phyloP scores from a whole-genome alignment of 2,329 filamentous ascomycete species.

The Cercospora sojina region DNA sequence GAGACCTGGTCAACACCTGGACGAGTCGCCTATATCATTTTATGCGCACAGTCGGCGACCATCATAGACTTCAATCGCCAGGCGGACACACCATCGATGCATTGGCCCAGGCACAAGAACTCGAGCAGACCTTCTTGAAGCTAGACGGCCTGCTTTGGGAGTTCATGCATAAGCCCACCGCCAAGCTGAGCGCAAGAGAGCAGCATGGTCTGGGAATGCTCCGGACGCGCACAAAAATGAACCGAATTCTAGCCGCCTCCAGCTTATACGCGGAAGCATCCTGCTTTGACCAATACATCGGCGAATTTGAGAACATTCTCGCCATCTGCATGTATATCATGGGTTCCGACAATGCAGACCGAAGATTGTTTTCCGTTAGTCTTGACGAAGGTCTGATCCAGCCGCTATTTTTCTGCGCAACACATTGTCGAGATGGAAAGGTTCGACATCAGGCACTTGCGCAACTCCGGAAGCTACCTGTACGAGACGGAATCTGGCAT shows the following conservation, averaged over 20 bases:
- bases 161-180: slow-evolving; percentile 34
- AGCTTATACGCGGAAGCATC: slow-evolving; percentile 32
- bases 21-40: slow-evolving; percentile 35
- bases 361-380: slow-evolving; percentile 32
- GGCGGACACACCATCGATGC: slow-evolving; percentile 33
- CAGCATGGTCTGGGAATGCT: slow-evolving; percentile 36
- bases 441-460: slow-evolving; percentile 32
- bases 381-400: slow-evolving; percentile 36
- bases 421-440: slow-evolving; percentile 34
- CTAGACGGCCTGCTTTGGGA: slow-evolving; percentile 33
- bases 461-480: slow-evolving; percentile 29
- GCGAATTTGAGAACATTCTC: slow-evolving; percentile 36
- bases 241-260: slow-evolving; percentile 32
- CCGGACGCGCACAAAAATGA: slow-evolving; percentile 32
- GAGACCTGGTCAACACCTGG: slow-evolving; percentile 34
- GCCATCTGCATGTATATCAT: slow-evolving; percentile 34
- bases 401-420: slow-evolving; percentile 33
- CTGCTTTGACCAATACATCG: slow-evolving; percentile 31
- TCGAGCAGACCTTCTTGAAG: slow-evolving; percentile 29
- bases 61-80: slow-evolving; percentile 29
- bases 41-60: slow-evolving; percentile 32
- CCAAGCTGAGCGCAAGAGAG: slow-evolving; percentile 31
- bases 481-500: slow-evolving; percentile 32
- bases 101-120: slow-evolving; percentile 31
- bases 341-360: slow-evolving; percentile 32